Base-by-base conservation (phyloP, 208 protist species). In the Wallacemonas sp. region DNA sequence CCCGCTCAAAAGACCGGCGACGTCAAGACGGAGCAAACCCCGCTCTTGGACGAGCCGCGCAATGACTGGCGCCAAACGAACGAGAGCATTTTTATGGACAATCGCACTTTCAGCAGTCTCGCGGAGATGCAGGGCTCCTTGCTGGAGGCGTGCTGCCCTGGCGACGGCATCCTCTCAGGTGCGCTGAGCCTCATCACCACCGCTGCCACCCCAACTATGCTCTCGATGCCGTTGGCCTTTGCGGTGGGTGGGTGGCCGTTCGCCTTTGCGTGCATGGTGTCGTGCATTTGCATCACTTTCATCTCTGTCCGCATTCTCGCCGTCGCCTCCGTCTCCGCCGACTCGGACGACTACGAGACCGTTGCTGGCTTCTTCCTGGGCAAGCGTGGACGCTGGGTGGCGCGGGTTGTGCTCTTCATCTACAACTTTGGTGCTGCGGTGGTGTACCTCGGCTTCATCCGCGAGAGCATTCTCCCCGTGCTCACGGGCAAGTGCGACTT, bases 341-440 rank as follows among this genome's bases (percentile, higher is more conserved):
- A 80, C 65, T 88, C 81, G 12, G 81, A 89, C 42, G 87, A 93
- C 79, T 93, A 88, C 71, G 87, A 89, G 65, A 87, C 75, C 29
- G 87, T 93, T 18, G 76, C 82, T 26, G 84, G 76, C 49, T 91
- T 91, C 48, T 91, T 93, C 26, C 79, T 93, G 31, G 84, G 81
- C 39, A 18, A 46, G 28, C 77, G 76, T 31, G 79, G 83, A 8
- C 71, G 70, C 12, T 88, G 77, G 82, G 57, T 70, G 18, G 70
- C 78, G 26, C 87, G 87, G 28, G 57, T 62, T 16, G 70, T 88
- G 39, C 76, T 93, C 31, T 86, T 93, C 73, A 81, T 86, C 26
- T 93, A 93, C 73, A 93, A 79, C 65, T 87, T 93, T 49, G 87
- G 84, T 42, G 72, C 77, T 57, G 72, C 74, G 16, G 76, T 93